A percentile compares a stretch with the other conserved stretches of the same genome.
Conservation (phyloP, 2,329 filamentous ascomycete genomes). For the Alternaria sp. region DNA sequence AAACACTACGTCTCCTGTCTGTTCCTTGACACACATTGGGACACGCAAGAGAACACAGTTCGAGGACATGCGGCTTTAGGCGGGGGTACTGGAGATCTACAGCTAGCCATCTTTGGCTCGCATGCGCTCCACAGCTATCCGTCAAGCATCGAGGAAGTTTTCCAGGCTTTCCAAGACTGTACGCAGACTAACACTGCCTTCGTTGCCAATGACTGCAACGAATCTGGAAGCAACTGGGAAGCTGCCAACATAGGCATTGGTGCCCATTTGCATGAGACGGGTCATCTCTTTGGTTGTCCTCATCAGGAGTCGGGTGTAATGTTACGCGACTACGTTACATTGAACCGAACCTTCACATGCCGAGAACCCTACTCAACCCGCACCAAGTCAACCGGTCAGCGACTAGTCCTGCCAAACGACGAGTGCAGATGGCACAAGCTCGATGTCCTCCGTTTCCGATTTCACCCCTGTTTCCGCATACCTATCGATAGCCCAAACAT, state of each 20-base stretch:
- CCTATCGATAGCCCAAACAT: conserved; percentile 69
- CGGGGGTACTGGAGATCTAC: conserved; percentile 72
- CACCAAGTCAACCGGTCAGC: conserved; percentile 79
- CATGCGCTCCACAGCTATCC: conserved; percentile 93
- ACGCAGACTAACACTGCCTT: conserved; percentile 82
- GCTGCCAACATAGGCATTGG: conserved; percentile 94
- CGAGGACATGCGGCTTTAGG: conserved; percentile 86
- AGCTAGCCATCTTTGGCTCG: conserved; percentile 89
- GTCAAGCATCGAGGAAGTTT: conserved; percentile 84
- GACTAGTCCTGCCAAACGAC: conserved; percentile 74
- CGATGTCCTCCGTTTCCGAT: conserved; percentile 85
- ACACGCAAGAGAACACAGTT: conserved; percentile 71
- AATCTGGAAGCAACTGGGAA: conserved; percentile 92
- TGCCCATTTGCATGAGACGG: conserved; percentile 88
- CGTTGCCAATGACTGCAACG: conserved; percentile 84
- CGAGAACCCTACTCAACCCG: conserved; percentile 86
- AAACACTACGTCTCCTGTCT: conserved; percentile 88
- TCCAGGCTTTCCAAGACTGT: conserved; percentile 86
- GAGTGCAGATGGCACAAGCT: conserved; percentile 93
- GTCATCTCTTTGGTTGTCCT: conserved; percentile 87
- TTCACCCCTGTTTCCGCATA: conserved; percentile 86
- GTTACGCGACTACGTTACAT: conserved; percentile 82
- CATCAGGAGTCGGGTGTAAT: conserved; percentile 92
- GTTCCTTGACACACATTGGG: conserved; percentile 89
- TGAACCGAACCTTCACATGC: conserved; percentile 83